Conservation (phyloP, 768 basidiomycete genomes). For the Chalciporus chontae region DNA sequence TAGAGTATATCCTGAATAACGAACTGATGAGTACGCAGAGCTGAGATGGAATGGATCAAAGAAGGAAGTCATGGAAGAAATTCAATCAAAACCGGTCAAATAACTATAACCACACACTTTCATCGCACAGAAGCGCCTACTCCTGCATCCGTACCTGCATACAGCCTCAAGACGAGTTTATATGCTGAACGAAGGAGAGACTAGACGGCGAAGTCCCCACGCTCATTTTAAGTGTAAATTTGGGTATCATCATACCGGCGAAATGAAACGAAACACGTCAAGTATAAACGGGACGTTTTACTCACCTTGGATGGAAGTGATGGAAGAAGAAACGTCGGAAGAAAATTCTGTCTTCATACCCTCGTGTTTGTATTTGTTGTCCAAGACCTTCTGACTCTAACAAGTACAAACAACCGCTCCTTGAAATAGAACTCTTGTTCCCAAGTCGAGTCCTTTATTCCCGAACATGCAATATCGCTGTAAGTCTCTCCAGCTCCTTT, state of each 20-base stretch:
- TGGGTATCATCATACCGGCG: slow-evolving; percentile 28
- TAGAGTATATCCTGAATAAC: slow-evolving; percentile 3
- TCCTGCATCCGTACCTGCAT: slow-evolving; percentile 34
- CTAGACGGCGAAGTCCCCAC: slow-evolving; percentile 32
- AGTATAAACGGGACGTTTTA: neutral
- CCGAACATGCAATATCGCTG: slow-evolving; percentile 10
- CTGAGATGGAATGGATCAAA: neutral
- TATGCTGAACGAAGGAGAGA: slow-evolving; percentile 34
- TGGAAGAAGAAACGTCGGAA: neutral
- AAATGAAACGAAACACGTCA: neutral
- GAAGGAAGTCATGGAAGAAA: neutral
- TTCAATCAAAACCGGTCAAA: slow-evolving; percentile 23
- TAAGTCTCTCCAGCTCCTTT: neutral
- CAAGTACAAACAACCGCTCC: slow-evolving; percentile 28
- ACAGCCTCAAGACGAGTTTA: slow-evolving; percentile 32
- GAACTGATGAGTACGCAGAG: slow-evolving; percentile 6
- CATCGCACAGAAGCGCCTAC: slow-evolving; percentile 34
- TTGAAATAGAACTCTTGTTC: neutral
- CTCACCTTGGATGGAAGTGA: slow-evolving; percentile 13
- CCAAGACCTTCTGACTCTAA: slow-evolving; percentile 20
- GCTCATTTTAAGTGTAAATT: slow-evolving; percentile 28
- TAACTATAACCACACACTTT: slow-evolving; percentile 35
- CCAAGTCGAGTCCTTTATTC: neutral
- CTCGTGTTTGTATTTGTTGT: slow-evolving; percentile 22
- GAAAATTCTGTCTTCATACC: neutral